These are phyloP conservation scores for Lathyrus aphaca DNA, from an alignment of 306 rosid species.

Conservation along the genomic window DNA sequence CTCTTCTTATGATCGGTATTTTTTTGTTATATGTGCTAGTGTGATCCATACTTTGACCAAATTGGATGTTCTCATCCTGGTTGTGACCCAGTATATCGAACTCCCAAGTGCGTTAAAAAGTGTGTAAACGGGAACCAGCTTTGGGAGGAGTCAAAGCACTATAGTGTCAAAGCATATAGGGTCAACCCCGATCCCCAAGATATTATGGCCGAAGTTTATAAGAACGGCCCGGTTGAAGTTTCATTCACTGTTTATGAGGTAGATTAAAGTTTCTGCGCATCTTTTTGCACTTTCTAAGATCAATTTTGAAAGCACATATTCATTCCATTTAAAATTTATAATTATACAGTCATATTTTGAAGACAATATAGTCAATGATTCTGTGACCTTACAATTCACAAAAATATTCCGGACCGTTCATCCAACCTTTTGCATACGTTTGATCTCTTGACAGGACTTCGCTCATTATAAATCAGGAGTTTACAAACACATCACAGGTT, in stretches of 20 bases:
- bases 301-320: neutral
- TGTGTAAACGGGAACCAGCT: conserved; percentile 71
- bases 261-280: conserved; percentile 37
- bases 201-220: conserved; percentile 90
- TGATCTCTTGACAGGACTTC: conserved; percentile 68
- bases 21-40: conserved; percentile 48
- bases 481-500: conserved; percentile 84
- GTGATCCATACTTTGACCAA: conserved; percentile 93
- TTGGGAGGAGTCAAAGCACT: conserved; percentile 84
- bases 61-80: conserved; percentile 97
- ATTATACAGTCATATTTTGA: too few relatives aligned
- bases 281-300: conserved; percentile 7
- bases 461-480: conserved; percentile 98
- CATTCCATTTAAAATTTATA: neutral
- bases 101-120: conserved; percentile 78
- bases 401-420: conserved; percentile 8
- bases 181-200: conserved; percentile 60
- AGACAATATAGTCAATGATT: too few relatives aligned
- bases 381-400: conserved; percentile 2
- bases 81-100: conserved; percentile 80
- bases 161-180: conserved; percentile 67
- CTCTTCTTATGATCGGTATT: neutral
- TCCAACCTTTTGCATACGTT: conserved; percentile 9
- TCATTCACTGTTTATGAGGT: conserved; percentile 90
- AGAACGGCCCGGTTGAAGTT: conserved; percentile 94